A percentile compares a stretch with the other conserved stretches of the same genome.
Evolutionary conservation across 768 basidiomycete species (phyloP).

Genomic region (Macrolepiota albuminosa): DNA sequence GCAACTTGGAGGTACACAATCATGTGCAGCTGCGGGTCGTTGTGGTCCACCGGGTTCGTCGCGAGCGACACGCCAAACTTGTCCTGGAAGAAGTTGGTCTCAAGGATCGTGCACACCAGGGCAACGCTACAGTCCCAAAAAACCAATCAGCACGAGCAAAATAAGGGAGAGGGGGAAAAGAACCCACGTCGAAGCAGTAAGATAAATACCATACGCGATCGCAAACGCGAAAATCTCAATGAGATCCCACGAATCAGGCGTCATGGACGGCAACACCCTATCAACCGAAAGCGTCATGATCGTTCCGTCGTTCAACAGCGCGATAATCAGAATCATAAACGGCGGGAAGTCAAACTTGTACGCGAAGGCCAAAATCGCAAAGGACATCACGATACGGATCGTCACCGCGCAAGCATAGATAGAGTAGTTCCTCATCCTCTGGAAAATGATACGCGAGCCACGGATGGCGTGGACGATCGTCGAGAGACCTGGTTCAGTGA

Average conservation of each 20-base stretch:
- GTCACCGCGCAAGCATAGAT: conserved; percentile 96
- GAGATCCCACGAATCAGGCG: conserved; percentile 94
- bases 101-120: conserved; percentile 78
- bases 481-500: conserved; percentile 97
- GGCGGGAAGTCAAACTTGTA: conserved; percentile 99
- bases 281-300: conserved; percentile 98
- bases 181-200: conserved; percentile 86
- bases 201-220: conserved; percentile 91
- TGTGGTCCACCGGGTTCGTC: conserved; percentile 34
- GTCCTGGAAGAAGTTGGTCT: conserved; percentile 86
- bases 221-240: conserved; percentile 96
- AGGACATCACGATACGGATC: conserved; percentile 98
- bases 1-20: conserved; percentile 95
- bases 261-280: conserved; percentile 88
- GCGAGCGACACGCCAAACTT: conserved; percentile 71
- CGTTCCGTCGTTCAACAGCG: conserved; percentile 95
- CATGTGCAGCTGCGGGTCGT: conserved; percentile 79
- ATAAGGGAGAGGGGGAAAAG: neutral
- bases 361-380: conserved; percentile 90
- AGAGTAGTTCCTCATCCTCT: conserved; percentile 99
- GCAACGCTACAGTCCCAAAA: conserved; percentile 46
- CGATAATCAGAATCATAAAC: conserved; percentile 99
- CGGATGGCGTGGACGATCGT: conserved; percentile 99
- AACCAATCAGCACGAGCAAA: conserved; percentile 7
- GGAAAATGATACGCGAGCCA: conserved; percentile 98